phyloP scores from a whole-genome alignment of 192 early-diverging fungal species.

The Ambispora gerdemannii region DNA sequence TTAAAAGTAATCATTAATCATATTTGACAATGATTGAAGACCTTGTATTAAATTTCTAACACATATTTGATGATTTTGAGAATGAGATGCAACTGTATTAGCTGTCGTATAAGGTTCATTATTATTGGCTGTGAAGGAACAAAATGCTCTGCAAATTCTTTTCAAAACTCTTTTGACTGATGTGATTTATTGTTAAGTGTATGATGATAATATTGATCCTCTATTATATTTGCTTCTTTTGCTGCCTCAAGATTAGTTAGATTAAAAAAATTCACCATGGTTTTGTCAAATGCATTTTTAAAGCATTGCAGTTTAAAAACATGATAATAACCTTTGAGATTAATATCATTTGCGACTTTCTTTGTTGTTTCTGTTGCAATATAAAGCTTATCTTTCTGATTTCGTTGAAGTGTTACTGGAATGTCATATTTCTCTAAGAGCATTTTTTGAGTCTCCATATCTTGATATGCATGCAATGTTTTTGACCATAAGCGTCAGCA shows the following conservation, averaged over 20 bases:
- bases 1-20: neutral
- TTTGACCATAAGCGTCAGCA: too few species aligned
- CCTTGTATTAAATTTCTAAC: constrained; percentile 12
- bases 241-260: neutral
- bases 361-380: neutral
- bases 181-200: neutral
- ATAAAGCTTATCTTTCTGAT: neutral
- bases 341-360: neutral
- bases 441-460: neutral
- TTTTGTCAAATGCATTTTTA: constrained; percentile 1
- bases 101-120: neutral
- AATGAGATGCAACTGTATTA: neutral
- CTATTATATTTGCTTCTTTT: neutral
- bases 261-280: constrained; percentile 7
- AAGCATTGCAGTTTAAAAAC: neutral
- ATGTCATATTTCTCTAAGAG: neutral
- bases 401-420: neutral
- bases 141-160: neutral
- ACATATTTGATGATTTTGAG: neutral
- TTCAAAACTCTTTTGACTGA: neutral
- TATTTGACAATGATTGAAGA: neutral
- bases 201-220: neutral
- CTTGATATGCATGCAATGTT: too few species aligned
- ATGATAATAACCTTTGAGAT: neutral
- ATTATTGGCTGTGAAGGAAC: neutral